Evolutionary conservation across 306 rosid species (phyloP).

Genomic region (Cucumis melo): DNA sequence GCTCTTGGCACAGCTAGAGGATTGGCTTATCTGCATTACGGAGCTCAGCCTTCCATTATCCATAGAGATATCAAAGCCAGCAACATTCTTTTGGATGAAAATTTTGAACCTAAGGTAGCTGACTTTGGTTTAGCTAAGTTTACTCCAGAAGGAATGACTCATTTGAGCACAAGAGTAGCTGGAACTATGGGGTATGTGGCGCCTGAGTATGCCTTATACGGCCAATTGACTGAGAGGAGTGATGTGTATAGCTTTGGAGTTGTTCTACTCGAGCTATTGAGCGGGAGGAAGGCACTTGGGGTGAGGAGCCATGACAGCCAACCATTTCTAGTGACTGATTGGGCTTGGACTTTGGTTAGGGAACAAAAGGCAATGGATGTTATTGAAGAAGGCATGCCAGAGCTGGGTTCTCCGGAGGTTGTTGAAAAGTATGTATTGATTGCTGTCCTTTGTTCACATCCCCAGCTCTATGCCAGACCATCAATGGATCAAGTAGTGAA

Average conservation of each 20-base stretch:
- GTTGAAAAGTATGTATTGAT: conserved; percentile 75
- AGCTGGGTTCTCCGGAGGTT: conserved; percentile 40
- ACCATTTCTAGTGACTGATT: conserved; percentile 55
- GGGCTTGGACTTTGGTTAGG: conserved; percentile 86
- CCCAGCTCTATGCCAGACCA: conserved; percentile 87
- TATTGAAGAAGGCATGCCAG: conserved; percentile 63
- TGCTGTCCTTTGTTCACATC: conserved; percentile 87
- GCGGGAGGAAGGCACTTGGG: conserved; percentile 80
- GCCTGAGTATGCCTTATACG: conserved; percentile 90
- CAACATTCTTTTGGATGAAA: conserved; percentile 78
- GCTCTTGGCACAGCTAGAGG: conserved; percentile 88
- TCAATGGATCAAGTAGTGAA: conserved; percentile 94
- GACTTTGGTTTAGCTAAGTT: conserved; percentile 93
- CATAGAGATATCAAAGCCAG: conserved; percentile 91
- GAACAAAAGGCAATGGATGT: conserved; percentile 58
- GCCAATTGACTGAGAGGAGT: conserved; percentile 84
- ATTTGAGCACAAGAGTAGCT: conserved; percentile 90
- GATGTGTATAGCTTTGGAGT: conserved; percentile 88
- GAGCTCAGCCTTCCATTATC: conserved; percentile 85
- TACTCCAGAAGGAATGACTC: conserved; percentile 83
- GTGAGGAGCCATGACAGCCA: conserved; percentile 26
- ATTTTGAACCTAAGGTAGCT: conserved; percentile 74
- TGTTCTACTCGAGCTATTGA: conserved; percentile 82
- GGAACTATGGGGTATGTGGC: conserved; percentile 98
- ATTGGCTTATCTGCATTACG: conserved; percentile 81